Evolutionary conservation across 139 green algal species (phyloP).

Genomic region (Chlamydomonas eustigma): DNA sequence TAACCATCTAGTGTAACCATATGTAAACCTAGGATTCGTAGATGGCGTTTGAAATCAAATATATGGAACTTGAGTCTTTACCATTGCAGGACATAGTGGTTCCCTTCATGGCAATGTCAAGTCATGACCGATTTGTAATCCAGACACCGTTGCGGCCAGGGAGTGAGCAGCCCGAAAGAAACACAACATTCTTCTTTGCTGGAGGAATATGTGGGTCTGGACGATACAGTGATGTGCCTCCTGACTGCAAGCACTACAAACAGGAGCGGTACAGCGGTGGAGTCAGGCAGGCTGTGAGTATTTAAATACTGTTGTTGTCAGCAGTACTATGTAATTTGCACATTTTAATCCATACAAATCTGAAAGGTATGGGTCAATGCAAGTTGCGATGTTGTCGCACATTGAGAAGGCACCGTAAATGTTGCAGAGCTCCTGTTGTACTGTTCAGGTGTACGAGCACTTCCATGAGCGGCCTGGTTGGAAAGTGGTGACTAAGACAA

Average conservation of each 20-base stretch:
- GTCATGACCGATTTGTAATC: conserved; percentile 42
- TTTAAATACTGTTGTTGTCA: no score
- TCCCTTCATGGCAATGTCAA: conserved; percentile 49
- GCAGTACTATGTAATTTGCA: no score
- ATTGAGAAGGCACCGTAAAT: no score
- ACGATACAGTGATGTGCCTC: conserved; percentile 27
- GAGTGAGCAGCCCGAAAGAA: conserved; percentile 23
- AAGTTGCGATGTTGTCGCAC: no score
- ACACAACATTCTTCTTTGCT: conserved; percentile 42
- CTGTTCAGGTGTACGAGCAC: conserved; percentile 34
- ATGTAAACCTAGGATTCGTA: no score
- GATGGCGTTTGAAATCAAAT: no score
- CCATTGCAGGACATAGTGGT: conserved; percentile 44
- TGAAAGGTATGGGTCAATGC: no score
- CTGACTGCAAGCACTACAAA: conserved; percentile 46
- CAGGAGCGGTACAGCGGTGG: conserved; percentile 42
- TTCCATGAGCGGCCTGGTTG: conserved; percentile 33
- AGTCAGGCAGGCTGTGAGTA: conserved; percentile 31
- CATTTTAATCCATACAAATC: no score
- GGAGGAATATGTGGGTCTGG: conserved; percentile 33
- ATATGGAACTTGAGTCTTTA: no score
- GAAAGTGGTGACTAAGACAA: conserved; percentile 27
- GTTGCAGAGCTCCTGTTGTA: no score
- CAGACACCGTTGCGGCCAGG: conserved; percentile 40
- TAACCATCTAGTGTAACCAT: no score